phyloP scores from a whole-genome alignment of 192 early-diverging fungal species.

The Coemansia sp. region DNA sequence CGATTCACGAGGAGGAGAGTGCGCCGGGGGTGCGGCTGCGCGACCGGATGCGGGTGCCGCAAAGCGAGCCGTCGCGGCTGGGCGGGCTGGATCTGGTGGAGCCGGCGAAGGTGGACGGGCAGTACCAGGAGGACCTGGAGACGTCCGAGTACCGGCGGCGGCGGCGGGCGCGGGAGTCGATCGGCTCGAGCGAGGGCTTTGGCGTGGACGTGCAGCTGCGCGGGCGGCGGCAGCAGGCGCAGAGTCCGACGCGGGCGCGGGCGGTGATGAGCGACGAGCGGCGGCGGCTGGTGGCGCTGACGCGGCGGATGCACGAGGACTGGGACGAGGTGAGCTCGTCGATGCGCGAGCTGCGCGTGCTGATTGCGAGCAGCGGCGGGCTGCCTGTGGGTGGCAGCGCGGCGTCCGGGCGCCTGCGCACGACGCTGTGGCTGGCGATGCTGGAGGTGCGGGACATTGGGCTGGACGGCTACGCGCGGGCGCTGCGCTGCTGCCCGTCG shows the following conservation, averaged over 20 bases:
- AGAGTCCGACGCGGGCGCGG: background rate
- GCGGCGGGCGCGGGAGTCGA: slow-evolving; percentile 26
- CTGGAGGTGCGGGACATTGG: slow-evolving; percentile 39
- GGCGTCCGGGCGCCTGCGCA: slow-evolving; percentile 3
- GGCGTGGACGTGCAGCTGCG: slow-evolving; percentile 8
- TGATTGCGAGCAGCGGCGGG: slow-evolving; percentile 36
- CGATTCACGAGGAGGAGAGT: slow-evolving; percentile 5
- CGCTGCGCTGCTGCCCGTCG: slow-evolving; percentile 72
- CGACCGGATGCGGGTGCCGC: slow-evolving; percentile 26
- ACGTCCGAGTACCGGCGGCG: slow-evolving; percentile 36
- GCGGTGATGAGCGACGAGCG: slow-evolving; percentile 7
- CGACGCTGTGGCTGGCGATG: slow-evolving; percentile 46
- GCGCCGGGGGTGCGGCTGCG: slow-evolving; percentile 16
- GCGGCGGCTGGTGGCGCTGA: slow-evolving; percentile 34
- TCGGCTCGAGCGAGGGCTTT: slow-evolving; percentile 28
- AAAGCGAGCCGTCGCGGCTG: slow-evolving; percentile 36
- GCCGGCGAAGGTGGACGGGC: slow-evolving; percentile 42
- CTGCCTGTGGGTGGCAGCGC: slow-evolving; percentile 17
- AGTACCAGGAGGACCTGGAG: slow-evolving; percentile 36
- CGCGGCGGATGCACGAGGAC: slow-evolving; percentile 37
- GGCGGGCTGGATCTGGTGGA: slow-evolving; percentile 48
- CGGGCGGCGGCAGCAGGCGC: slow-evolving; percentile 9
- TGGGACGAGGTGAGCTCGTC: slow-evolving; percentile 45
- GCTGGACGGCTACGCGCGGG: slow-evolving; percentile 63
- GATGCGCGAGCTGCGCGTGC: slow-evolving; percentile 34